A percentile compares a stretch with the other conserved stretches of the same genome.
Conservation (phyloP, 2,329 filamentous ascomycete species). For the Paradendryphiella salina region DNA sequence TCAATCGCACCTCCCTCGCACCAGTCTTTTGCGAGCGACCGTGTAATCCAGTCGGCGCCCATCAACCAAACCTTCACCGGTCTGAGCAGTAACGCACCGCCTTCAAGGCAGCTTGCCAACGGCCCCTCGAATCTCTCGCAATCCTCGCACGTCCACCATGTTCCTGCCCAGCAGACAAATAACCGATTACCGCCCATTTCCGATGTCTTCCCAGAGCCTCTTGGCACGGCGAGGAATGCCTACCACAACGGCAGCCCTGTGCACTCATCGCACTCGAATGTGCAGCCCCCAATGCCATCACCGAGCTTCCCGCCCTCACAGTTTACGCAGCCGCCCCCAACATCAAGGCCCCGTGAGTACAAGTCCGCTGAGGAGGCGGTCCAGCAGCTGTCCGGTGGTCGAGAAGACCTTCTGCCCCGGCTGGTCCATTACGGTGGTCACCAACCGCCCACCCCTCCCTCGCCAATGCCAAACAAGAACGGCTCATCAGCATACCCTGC, state of each 20-base stretch:
- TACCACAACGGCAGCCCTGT: slow-evolving; percentile 66
- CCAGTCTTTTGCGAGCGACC: slow-evolving; percentile 87
- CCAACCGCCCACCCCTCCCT: slow-evolving; percentile 89
- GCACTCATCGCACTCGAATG: slow-evolving; percentile 66
- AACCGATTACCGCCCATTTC: slow-evolving; percentile 92
- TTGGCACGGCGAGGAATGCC: slow-evolving; percentile 56
- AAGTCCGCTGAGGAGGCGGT: slow-evolving; percentile 96
- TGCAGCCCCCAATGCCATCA: slow-evolving; percentile 72
- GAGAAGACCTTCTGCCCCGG: slow-evolving; percentile 87
- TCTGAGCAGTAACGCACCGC: slow-evolving; percentile 64
- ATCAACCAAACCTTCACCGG: slow-evolving; percentile 95
- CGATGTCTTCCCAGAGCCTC: slow-evolving; percentile 86
- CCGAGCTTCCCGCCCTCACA: slow-evolving; percentile 68
- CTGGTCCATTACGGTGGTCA: slow-evolving; percentile 94
- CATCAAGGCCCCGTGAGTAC: slow-evolving; percentile 75
- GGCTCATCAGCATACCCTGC: slow-evolving; percentile 37
- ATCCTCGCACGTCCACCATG: slow-evolving; percentile 87
- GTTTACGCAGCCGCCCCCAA: slow-evolving; percentile 55
- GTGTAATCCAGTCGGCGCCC: slow-evolving; percentile 95
- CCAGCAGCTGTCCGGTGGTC: slow-evolving; percentile 84
- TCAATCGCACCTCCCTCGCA: slow-evolving; percentile 95
- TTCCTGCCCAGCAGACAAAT: slow-evolving; percentile 82
- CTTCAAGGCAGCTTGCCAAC: slow-evolving; percentile 77
- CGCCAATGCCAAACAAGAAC: slow-evolving; percentile 62
- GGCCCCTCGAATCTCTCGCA: slow-evolving; percentile 81